Evolutionary conservation across 768 basidiomycete species (phyloP), one percentile per base, ranked within the genome.

Genomic region (Tulasnella sp.): DNA sequence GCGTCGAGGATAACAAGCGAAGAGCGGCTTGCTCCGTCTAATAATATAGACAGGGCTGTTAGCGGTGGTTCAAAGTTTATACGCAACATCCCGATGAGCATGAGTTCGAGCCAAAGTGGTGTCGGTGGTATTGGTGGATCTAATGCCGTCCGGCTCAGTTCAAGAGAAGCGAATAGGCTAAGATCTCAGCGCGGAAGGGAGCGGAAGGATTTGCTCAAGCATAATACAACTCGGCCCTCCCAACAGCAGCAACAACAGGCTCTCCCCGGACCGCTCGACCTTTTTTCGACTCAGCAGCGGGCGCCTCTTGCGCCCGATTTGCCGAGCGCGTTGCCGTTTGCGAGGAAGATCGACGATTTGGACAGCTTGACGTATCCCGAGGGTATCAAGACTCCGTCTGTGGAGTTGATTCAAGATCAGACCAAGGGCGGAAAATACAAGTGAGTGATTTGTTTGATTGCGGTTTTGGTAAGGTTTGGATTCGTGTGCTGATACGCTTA

Each of bases 401-500:
- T 81, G 95, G 94, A 94, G 79, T 91, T 99, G 79, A 98, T 97
- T 83, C 74, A 68, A 67, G 85, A 88, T 74, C 88, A 91, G 78
- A 91, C 91, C 8, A 89, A 91, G 83, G 89, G 93, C 75, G 95
- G 95, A 80, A 96, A 94, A 83, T 97, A 94, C 86, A 89, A 91
- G 93, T 93, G 37, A 83, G 77, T 80, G 81, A 25, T 22, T 38
- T 76, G 54, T 40, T 36, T n/a, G n/a, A n/a, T n/a, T n/a, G n/a
- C 54, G 75, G 39, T 58, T 15, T 19, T 19, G 17, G n/a, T 78
- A 17, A 6, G 42, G 37, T 9, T 36, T 72, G 49, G 74, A 45
- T 64, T 15, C 15, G 22, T 15, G 25, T 79, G 40, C 67, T 2
- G 3, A 12, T 37, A 72, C 40, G 68, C 64, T 31, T 29, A 7